These are phyloP conservation scores for Venturia asperata DNA, from an alignment of 2,329 filamentous ascomycete species.

Conservation along the genomic window DNA sequence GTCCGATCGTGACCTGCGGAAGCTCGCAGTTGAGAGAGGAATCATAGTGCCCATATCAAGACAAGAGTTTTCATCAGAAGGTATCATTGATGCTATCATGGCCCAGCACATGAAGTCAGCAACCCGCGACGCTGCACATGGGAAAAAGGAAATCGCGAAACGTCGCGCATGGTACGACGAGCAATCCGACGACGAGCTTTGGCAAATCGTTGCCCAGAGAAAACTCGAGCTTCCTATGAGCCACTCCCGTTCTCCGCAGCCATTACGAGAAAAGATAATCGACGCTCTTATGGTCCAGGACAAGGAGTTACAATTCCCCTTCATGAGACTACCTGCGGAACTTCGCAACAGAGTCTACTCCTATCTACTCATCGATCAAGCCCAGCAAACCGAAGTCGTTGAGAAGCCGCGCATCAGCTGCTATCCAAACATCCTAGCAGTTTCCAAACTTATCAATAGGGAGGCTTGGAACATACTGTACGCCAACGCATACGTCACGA, in stretches of 20 bases:
- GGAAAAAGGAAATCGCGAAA: background rate
- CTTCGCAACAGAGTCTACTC: slow-evolving; percentile 6
- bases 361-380: slow-evolving; percentile 11
- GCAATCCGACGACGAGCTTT: background rate
- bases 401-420: slow-evolving; percentile 8
- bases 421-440: slow-evolving; percentile 5
- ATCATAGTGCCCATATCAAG: background rate
- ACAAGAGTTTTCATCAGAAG: background rate
- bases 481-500: background rate
- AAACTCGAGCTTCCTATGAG: background rate
- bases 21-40: background rate
- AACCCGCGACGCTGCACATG: background rate
- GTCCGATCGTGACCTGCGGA: background rate
- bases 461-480: slow-evolving; percentile 2
- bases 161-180: slow-evolving; percentile 1
- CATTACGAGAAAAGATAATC: slow-evolving; percentile 1
- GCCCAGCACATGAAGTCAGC: background rate
- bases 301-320: background rate
- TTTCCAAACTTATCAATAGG: background rate
- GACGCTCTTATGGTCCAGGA: slow-evolving; percentile 9
- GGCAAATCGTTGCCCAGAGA: background rate
- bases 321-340: slow-evolving; percentile 3
- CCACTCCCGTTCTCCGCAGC: background rate
- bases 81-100: background rate
- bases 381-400: background rate